Conservation (phyloP, 352 stramenopile species). For the Phytopythium sindhum region DNA sequence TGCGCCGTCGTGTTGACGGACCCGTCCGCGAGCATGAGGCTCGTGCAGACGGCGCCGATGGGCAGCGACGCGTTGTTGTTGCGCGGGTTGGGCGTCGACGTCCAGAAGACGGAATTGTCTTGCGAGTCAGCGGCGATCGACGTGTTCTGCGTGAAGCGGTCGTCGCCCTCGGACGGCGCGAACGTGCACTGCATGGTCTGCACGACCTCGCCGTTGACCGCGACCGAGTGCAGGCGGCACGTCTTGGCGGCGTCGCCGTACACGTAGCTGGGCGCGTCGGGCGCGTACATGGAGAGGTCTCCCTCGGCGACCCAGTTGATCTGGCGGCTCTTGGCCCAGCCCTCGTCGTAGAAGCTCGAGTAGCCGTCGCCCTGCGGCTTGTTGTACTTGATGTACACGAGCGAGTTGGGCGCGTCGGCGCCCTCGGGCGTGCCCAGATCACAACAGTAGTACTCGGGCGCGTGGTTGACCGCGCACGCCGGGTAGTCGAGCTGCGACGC, state of each 20-base stretch:
- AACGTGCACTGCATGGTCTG: constrained; percentile 49
- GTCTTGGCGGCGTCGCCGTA: constrained; percentile 45
- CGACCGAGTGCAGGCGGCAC: constrained; percentile 43
- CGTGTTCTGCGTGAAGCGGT: constrained; percentile 48
- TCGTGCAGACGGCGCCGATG: constrained; percentile 43
- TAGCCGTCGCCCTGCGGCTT: constrained; percentile 40
- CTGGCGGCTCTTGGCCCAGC: constrained; percentile 58
- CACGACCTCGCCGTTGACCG: constrained; percentile 18
- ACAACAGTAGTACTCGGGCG: constrained; percentile 58
- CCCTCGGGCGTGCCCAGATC: constrained; percentile 30
- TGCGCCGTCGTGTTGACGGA: constrained; percentile 20
- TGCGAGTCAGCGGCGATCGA: constrained; percentile 47
- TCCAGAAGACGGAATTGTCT: constrained; percentile 49
- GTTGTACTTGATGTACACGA: constrained; percentile 63
- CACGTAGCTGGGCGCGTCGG: constrained; percentile 48
- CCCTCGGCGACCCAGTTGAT: constrained; percentile 50
- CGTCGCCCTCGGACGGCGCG: constrained; percentile 18
- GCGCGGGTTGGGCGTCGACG: constrained; percentile 41
- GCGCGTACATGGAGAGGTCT: constrained; percentile 58
- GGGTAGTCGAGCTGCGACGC: constrained; percentile 52
- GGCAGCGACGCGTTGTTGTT: constrained; percentile 78
- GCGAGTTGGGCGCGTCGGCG: constrained; percentile 23
- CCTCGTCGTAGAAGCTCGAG: constrained; percentile 58
- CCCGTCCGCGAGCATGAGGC: constrained; percentile 43
- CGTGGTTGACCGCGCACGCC: constrained; percentile 58